Base-by-base conservation (phyloP, 345 rosid genomes). In the Orychophragmus violaceus region DNA sequence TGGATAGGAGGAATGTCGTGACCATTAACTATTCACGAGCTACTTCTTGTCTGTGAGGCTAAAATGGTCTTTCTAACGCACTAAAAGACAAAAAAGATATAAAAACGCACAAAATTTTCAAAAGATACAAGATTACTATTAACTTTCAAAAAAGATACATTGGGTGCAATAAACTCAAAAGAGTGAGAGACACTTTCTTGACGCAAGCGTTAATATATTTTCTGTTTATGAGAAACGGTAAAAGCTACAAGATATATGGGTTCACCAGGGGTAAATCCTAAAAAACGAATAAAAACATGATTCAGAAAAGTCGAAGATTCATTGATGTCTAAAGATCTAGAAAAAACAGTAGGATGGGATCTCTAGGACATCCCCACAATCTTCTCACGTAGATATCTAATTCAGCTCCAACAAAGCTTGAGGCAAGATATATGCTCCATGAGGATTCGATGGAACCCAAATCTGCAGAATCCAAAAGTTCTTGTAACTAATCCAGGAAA, bases 391-490 rank as follows among this genome's bases (percentile, higher is more conserved):
- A 83, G 2, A 84, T 74, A 65, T 95, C 99, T 39, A 97, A 85
- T 70, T 95, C 91, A 5, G 94, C 87, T 37, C 49, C 79, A 68
- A 95, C 73, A 62, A 95, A 73, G 70, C 81, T 84, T 36, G 96
- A 17, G 97, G 85, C 44, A 95, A 80, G 76, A 86, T 76, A 81
- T 95, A 95, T 5, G 96, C 88, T 22, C 99, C 99, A 69, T 84
- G 88, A 60, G 99, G 97, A 82, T 95, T 95, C n/a, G 95, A 78
- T 8, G 99, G 83, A 67, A 81, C 96, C 97, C 97, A 95, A 67
- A 95, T 91, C 99, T 95, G 80, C 32, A 67, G 0, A 61, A 3
- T 3, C 24, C 37, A 62, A 41, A 3, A 44, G 0, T 33, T 62
- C 16, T 21, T 49, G 36, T 37, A 54, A 30, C 39, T 45, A 50